Conservation (phyloP, 306 rosid species). For the Trifolium dubium region DNA sequence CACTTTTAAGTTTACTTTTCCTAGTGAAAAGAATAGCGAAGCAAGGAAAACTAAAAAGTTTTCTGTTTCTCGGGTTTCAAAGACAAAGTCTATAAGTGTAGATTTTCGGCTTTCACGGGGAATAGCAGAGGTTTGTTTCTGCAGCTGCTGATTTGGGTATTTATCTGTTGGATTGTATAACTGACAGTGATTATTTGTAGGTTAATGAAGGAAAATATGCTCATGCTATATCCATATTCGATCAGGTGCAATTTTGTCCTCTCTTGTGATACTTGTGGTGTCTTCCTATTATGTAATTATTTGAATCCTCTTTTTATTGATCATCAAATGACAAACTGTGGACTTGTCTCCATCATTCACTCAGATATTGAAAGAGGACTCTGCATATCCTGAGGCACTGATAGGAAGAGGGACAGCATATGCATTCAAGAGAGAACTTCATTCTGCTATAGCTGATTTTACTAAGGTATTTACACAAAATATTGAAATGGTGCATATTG, state of each 20-base stretch:
- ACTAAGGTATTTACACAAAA: slow-evolving; percentile 67
- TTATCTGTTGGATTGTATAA: slow-evolving; percentile 16
- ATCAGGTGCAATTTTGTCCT: slow-evolving; percentile 63
- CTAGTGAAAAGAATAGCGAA: slow-evolving; percentile 56
- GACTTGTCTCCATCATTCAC: slow-evolving; percentile 32
- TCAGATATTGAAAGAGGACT: slow-evolving; percentile 93
- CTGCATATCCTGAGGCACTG: slow-evolving; percentile 91
- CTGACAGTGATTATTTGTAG: slow-evolving; percentile 51
- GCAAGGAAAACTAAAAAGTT: slow-evolving; percentile 76
- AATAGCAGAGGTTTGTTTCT: slow-evolving; percentile 81
- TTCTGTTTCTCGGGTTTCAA: slow-evolving; percentile 74
- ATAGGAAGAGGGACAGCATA: slow-evolving; percentile 96
- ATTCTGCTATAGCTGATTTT: slow-evolving; percentile 90
- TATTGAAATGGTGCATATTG: slow-evolving; percentile 33
- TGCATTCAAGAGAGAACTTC: slow-evolving; percentile 91
- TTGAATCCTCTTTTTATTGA: slow-evolving; percentile 14
- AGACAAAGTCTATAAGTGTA: slow-evolving; percentile 80
- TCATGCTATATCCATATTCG: slow-evolving; percentile 84
- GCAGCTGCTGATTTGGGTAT: slow-evolving; percentile 30
- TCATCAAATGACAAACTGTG: slow-evolving; percentile 33
- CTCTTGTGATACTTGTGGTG: slow-evolving; percentile 30
- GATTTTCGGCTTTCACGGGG: slow-evolving; percentile 97
- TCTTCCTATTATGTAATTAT: slow-evolving; percentile 28
- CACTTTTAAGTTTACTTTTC: slow-evolving; percentile 52
- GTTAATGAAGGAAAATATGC: slow-evolving; percentile 96